phyloP scores from a whole-genome alignment of 495 filamentous ascomycete genomes.

The Aspergillus nanangensis region DNA sequence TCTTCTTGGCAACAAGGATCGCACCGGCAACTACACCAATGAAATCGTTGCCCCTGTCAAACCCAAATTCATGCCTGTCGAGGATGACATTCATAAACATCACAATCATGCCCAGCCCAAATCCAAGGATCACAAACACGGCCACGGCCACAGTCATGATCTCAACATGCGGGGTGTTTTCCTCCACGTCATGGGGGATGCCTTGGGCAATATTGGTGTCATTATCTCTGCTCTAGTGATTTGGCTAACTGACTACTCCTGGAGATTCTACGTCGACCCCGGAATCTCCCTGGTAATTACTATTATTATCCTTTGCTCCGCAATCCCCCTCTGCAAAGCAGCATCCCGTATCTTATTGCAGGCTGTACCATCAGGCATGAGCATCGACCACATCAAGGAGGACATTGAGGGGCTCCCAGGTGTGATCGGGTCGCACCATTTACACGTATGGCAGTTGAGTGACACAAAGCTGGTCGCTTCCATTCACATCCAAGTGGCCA shows the following conservation, averaged over 20 bases:
- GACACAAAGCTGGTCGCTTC: slow-evolving; percentile 90
- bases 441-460: slow-evolving; percentile 96
- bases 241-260: slow-evolving; percentile 71
- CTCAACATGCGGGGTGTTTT: slow-evolving; percentile 98
- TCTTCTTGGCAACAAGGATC: slow-evolving; percentile 29
- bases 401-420: slow-evolving; percentile 83
- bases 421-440: slow-evolving; percentile 83
- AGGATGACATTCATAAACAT: slow-evolving; percentile 34
- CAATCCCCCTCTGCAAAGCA: slow-evolving; percentile 87
- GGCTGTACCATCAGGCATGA: slow-evolving; percentile 82
- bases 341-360: slow-evolving; percentile 93
- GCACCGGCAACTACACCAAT: slow-evolving; percentile 36
- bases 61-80: slow-evolving; percentile 2
- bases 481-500: slow-evolving; percentile 84
- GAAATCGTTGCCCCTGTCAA: slow-evolving; percentile 19
- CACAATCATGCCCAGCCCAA: slow-evolving; percentile 84
- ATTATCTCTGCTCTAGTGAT: slow-evolving; percentile 91
- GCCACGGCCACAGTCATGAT: slow-evolving; percentile 76
- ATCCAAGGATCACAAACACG: slow-evolving; percentile 50
- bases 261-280: slow-evolving; percentile 81
- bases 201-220: slow-evolving; percentile 94
- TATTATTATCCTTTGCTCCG: slow-evolving; percentile 84
- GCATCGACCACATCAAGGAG: slow-evolving; percentile 83
- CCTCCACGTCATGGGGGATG: slow-evolving; percentile 93
- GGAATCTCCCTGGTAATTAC: slow-evolving; percentile 95